Percentiles rank a stretch among this genome's conserved stretches.
These are phyloP conservation scores for Phytophthora tentaculata DNA, from an alignment of 352 stramenopile species.

Conservation along the genomic window DNA sequence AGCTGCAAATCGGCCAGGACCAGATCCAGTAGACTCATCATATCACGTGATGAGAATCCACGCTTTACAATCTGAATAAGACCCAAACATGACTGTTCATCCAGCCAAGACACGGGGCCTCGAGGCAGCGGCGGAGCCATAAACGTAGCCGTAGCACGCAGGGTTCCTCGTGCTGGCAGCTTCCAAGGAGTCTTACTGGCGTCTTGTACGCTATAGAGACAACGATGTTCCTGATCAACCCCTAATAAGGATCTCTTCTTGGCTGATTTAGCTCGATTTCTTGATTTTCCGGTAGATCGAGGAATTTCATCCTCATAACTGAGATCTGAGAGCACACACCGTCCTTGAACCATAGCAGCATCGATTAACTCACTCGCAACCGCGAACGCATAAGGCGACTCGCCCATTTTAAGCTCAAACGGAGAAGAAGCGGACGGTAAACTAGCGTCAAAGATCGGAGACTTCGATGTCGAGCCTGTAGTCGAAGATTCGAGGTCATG, in stretches of 20 bases:
- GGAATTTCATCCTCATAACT: constrained; percentile 40
- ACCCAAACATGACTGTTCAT: constrained; percentile 39
- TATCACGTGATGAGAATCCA: constrained; percentile 59
- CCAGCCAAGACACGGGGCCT: constrained; percentile 28
- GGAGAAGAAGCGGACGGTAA: constrained; percentile 64
- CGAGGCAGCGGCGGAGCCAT: constrained; percentile 43
- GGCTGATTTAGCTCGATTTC: constrained; percentile 29
- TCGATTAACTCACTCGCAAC: constrained; percentile 66
- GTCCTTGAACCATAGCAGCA: constrained; percentile 39
- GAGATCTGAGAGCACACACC: constrained; percentile 56
- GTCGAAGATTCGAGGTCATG: constrained; percentile 50
- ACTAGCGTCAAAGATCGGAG: constrained; percentile 58
- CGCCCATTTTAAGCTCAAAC: constrained; percentile 55
- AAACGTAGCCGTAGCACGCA: constrained; percentile 53
- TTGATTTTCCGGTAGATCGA: constrained; percentile 8
- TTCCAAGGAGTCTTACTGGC: constrained; percentile 41
- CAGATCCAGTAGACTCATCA: constrained; percentile 52
- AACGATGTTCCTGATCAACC: constrained; percentile 39
- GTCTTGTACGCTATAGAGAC: constrained; percentile 40
- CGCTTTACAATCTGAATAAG: constrained; percentile 59
- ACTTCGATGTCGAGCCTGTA: constrained; percentile 21
- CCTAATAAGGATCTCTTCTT: constrained; percentile 34
- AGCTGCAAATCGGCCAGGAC: constrained; percentile 62
- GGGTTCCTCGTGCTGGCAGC: constrained; percentile 42
- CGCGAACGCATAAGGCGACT: constrained; percentile 69